Conservation (phyloP, 331 rosid species). For the Telfairia occidentalis region DNA sequence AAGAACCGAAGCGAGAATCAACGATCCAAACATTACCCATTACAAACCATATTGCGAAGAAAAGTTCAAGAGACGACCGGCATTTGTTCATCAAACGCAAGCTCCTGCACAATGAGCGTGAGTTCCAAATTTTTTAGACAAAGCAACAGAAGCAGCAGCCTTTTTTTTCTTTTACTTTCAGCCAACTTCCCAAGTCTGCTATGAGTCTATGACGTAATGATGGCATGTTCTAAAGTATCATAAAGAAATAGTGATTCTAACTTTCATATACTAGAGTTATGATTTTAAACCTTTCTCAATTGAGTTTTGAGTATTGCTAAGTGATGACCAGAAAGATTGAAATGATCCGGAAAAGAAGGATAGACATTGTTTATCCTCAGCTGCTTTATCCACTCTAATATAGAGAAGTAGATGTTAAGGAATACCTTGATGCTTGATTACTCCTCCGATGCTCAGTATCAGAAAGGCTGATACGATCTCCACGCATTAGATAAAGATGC, state of each 20-base stretch:
- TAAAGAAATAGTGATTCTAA: not conserved
- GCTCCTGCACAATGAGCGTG: conserved; percentile 37
- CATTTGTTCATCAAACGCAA: conserved; percentile 71
- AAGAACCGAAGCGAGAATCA: conserved; percentile 72
- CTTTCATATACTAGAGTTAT: not conserved
- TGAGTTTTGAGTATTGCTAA: not conserved
- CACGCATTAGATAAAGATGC: conserved; percentile 35
- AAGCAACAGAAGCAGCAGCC: not conserved
- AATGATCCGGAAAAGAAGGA: not conserved
- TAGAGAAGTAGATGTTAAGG: not conserved
- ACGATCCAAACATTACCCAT: conserved; percentile 97
- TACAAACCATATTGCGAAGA: conserved; percentile 96
- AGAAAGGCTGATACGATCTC: conserved; percentile 42
- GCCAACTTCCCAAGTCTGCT: not conserved
- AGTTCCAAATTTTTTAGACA: not conserved
- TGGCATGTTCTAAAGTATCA: not conserved
- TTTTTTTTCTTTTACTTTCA: not conserved
- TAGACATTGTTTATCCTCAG: not conserved
- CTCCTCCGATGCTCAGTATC: conserved; percentile 68
- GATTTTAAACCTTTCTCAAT: not conserved
- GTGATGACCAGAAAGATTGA: not conserved
- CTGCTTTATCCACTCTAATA: not conserved
- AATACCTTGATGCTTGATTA: conserved; percentile 70
- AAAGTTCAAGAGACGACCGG: conserved; percentile 66
- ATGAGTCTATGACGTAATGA: not conserved